Evolutionary conservation across 805 yeast genomes (phyloP), one percentile per base, ranked within the genome.

Genomic region (Pichia pseudocactophila): DNA sequence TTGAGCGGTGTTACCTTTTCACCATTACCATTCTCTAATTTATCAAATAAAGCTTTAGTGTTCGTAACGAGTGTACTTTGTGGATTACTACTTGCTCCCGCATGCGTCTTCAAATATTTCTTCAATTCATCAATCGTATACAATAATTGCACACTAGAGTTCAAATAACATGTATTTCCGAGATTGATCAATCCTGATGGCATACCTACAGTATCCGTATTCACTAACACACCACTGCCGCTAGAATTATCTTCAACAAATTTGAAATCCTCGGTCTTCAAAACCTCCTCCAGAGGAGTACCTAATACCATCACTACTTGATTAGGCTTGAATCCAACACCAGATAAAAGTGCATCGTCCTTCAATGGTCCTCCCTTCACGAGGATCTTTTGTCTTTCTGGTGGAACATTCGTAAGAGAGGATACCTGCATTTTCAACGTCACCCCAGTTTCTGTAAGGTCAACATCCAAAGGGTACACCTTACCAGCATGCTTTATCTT

Each of bases 221-320:
- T 49, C 13, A 45, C 25, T 7, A 49, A 31, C 37, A 49, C 55
- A 26, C 42, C 37, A 7, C 54, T 53, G 39, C n/a, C n/a, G n/a
- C n/a, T n/a, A n/a, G n/a, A n/a, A n/a, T 52, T 50, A 58, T 84
- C 96, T 60, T 83, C 95, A 32, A 80, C 59, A 49, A 85, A 83
- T 25, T 75, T 71, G 12, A 68, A 68, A 12, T 84, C 84, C 66
- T 8, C 65, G 58, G 48, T 58, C 45, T 30, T 38, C 7, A 42
- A 15, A 73, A 76, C 41, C 78, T 63, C 43, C 73, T 75, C 44
- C 42, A 83, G 92, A 2, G 96, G 90, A 1, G 97, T 82, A 19
- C 99, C 99, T 43, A 92, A 69, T 44, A 92, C 85, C 95, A 92
- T 84, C 18, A 90, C 68, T 12, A 76, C 68, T 50, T 82, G 84